Conservation (phyloP, 2,329 filamentous ascomycete genomes). For the Penicillium decumbens region DNA sequence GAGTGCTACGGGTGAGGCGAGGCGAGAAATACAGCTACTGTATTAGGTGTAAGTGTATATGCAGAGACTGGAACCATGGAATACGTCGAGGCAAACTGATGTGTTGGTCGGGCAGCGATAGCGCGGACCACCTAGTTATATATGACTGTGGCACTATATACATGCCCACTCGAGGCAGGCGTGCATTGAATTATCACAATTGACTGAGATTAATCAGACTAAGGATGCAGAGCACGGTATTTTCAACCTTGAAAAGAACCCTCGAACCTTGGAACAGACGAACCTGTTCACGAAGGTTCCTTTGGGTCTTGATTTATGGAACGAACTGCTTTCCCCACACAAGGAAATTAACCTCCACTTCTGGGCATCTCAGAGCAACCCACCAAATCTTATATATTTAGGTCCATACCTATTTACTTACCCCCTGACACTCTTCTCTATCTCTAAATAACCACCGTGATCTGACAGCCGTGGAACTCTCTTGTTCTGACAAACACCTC, state of each 20-base stretch:
- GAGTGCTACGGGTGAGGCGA: too few species aligned
- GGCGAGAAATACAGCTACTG: background rate
- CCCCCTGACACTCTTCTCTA: background rate
- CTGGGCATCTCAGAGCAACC: background rate
- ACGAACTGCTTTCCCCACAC: constrained; percentile 11
- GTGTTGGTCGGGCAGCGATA: constrained; percentile 21
- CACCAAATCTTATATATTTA: background rate
- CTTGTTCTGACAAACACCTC: background rate
- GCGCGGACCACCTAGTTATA: background rate
- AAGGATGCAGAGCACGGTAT: too few species aligned
- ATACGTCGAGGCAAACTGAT: constrained; percentile 6
- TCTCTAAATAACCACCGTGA: background rate
- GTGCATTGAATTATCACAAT: background rate
- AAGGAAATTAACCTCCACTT: background rate
- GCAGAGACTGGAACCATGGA: background rate
- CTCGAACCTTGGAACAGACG: background rate
- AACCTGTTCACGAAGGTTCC: constrained; percentile 6
- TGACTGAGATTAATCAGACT: background rate
- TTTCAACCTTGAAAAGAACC: too few species aligned
- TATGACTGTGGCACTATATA: background rate
- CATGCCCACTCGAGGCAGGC: background rate
- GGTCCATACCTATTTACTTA: background rate
- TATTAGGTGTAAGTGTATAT: background rate
- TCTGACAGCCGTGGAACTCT: background rate
- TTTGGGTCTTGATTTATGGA: constrained; percentile 13